These are phyloP conservation scores for Penicillium expansum DNA, from an alignment of 2,329 filamentous ascomycete species.

Conservation along the genomic window DNA sequence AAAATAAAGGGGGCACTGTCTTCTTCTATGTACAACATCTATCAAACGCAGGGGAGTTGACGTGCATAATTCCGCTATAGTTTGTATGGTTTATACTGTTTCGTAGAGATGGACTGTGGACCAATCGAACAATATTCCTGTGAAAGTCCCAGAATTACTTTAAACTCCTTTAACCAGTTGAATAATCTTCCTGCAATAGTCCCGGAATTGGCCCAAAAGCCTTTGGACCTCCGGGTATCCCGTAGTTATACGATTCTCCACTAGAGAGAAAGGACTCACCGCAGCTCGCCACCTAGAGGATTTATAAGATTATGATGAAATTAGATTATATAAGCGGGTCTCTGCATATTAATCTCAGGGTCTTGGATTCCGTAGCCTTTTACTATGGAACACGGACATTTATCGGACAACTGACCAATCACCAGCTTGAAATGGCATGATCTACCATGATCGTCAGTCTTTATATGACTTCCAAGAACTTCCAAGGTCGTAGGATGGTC, in stretches of 20 bases:
- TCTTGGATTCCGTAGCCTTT: too few species aligned
- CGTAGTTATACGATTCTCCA: too few species aligned
- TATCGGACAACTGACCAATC: constrained; percentile 31
- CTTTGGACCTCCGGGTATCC: too few species aligned
- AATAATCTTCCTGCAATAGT: not conserved
- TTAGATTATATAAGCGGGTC: not conserved
- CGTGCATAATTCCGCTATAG: not conserved
- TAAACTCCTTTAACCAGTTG: too few species aligned
- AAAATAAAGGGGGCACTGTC: not conserved
- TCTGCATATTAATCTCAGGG: not conserved
- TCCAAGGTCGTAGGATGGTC: not conserved
- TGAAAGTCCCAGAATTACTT: not conserved
- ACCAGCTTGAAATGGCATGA: constrained; percentile 10
- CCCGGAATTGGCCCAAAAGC: not conserved
- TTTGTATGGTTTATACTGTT: too few species aligned
- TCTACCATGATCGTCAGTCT: constrained; percentile 17
- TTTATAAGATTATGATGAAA: not conserved
- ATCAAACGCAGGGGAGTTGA: not conserved
- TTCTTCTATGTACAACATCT: not conserved
- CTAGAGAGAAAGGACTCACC: constrained; percentile 20
- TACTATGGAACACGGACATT: too few species aligned
- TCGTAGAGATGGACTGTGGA: not conserved
- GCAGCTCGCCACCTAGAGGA: not conserved
- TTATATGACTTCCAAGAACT: not conserved
- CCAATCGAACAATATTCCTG: not conserved